Base-by-base conservation (phyloP, 2,329 filamentous ascomycete species). In the Diaporthe vaccinii region DNA sequence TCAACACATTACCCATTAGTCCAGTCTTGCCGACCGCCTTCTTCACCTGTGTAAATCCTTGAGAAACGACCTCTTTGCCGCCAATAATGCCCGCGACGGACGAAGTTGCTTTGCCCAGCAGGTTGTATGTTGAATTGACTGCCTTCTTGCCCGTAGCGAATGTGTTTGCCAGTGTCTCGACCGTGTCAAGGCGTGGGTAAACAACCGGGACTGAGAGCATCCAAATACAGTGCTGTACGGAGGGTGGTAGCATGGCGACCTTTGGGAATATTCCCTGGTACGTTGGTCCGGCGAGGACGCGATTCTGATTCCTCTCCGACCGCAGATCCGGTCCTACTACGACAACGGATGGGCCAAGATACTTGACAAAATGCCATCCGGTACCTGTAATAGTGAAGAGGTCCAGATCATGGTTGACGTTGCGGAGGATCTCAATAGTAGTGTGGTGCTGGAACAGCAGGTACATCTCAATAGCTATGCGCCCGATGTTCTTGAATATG, bases 301-400 rank as follows among this genome's bases (percentile, higher is more conserved):
- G 95, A 76, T 93, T 92, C 76, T 95, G 95, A 72, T 94, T 98
- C 70, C 97, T 89, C 84, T 99, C 97, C 7, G 96, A 98, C 71
- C 97, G 92, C 79, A 95, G 96, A 83, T 99, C 97, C 2, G 95
- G 93, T 0, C 96, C 97, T 69, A 98, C 93, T 0, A 98, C 93
- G 0, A 95, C 95, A 17, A 99, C 93, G 6, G 94, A 94, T 0
- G 97, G 97, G 0, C 97, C 97, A 8, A 99, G 91, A 80, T 94
- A 98, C 84, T 99, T 99, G 84, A 99, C 91, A 83, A 98, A 99
- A 84, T 99, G 97, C 97, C 97, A 99, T 10, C 97, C 97, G 28
- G 94, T 94, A n/a, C 97, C 96, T 0, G 97, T 98, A 73, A 99
- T 93, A 1, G 96, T 98, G 85, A 99, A 99, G 8, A 99, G 91